phyloP scores from a whole-genome alignment of 352 stramenopile genomes.

The Globisporangium paddicum region DNA sequence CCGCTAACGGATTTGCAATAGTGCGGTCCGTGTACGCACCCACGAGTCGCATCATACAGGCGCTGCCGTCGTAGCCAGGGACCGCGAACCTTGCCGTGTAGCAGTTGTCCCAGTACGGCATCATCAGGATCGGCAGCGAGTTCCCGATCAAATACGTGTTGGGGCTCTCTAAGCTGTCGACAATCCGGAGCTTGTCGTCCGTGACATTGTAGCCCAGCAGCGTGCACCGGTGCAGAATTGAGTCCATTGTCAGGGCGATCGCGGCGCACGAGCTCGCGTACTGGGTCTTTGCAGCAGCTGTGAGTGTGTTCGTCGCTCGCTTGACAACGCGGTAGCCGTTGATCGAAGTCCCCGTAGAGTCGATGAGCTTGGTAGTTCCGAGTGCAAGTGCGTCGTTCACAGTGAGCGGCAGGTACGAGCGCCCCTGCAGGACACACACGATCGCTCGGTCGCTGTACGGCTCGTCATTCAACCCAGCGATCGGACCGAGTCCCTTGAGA shows the following conservation, averaged over 20 bases:
- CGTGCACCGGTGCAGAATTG: constrained; percentile 14
- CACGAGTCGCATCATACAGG: constrained; percentile 12
- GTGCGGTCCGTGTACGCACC: constrained; percentile 1
- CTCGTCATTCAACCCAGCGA: constrained; percentile 26
- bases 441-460: constrained; percentile 39
- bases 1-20: neutral
- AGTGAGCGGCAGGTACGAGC: constrained; percentile 30
- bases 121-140: constrained; percentile 13
- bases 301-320: neutral
- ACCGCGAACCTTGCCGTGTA: neutral
- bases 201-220: constrained; percentile 25
- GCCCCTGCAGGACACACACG: constrained; percentile 34
- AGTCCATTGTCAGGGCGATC: constrained; percentile 18
- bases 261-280: constrained; percentile 10
- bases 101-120: constrained; percentile 15
- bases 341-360: constrained; percentile 5
- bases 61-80: constrained; percentile 9
- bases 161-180: constrained; percentile 11
- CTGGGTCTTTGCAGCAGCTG: neutral
- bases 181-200: constrained; percentile 18
- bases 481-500: neutral
- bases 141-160: neutral
- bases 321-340: constrained; percentile 13
- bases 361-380: neutral
- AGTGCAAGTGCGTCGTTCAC: constrained; percentile 26